Conservation (phyloP, 116 monocot species). For the Iris pallida region DNA sequence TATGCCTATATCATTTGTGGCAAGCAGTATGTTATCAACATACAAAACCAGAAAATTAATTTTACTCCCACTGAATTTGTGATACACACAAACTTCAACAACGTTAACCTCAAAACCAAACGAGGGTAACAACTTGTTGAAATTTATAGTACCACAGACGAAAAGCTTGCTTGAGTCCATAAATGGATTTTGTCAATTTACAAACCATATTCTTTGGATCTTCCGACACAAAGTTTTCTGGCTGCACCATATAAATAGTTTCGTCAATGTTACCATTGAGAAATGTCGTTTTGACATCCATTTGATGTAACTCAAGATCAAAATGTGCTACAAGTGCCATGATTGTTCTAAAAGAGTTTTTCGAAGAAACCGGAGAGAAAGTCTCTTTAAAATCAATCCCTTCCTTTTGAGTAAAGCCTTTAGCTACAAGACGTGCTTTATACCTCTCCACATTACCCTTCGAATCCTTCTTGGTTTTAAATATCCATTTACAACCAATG, state of each 20-base stretch:
- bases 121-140: too few species aligned
- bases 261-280: conserved; percentile 1
- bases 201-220: not conserved
- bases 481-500: not conserved
- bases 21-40: too few species aligned
- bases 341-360: not conserved
- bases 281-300: too few species aligned
- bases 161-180: not conserved
- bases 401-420: not conserved
- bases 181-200: not conserved
- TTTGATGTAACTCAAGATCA: too few species aligned
- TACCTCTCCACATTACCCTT: too few species aligned
- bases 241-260: not conserved
- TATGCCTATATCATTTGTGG: too few species aligned
- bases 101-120: too few species aligned
- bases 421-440: not conserved
- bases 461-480: not conserved
- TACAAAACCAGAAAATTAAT: too few species aligned
- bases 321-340: not conserved
- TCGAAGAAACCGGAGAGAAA: not conserved
- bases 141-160: too few species aligned
- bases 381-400: not conserved
- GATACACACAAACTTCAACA: too few species aligned
- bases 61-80: too few species aligned
- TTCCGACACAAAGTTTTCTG: not conserved